These are phyloP conservation scores for Ceratocystis cubensis DNA, from an alignment of 2,329 filamentous ascomycete genomes.

Conservation along the genomic window DNA sequence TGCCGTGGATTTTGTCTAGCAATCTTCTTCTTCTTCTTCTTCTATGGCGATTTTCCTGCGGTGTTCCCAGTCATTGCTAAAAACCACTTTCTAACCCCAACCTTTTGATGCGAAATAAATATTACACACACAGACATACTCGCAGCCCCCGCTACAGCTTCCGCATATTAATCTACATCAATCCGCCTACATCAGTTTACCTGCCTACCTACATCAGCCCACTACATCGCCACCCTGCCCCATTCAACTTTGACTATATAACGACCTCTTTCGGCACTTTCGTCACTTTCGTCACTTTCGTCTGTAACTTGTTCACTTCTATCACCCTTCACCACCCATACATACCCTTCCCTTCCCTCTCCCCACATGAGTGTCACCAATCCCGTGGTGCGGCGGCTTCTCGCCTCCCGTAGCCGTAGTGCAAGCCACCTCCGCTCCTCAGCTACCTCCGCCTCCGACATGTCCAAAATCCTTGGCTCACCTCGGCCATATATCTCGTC, in stretches of 20 bases:
- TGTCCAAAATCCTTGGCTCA: slow-evolving; percentile 15
- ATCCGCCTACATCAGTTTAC: too few relatives aligned
- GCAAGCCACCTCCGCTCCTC: slow-evolving; percentile 4
- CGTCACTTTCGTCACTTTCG: background rate
- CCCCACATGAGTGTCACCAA: slow-evolving; percentile 14
- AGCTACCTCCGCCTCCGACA: slow-evolving; percentile 12
- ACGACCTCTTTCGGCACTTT: background rate
- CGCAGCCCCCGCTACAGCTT: too few relatives aligned
- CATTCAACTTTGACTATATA: too few relatives aligned
- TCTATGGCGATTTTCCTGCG: background rate
- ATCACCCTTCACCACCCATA: slow-evolving; percentile 3
- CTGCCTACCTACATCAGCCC: too few relatives aligned
- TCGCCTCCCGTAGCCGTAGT: slow-evolving; percentile 16
- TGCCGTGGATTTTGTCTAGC: background rate
- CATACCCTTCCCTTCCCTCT: background rate
- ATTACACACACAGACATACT: too few relatives aligned
- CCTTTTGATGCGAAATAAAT: too few relatives aligned
- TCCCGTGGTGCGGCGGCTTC: slow-evolving; percentile 20
- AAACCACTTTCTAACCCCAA: too few relatives aligned
- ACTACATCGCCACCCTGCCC: too few relatives aligned
- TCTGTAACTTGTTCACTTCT: background rate
- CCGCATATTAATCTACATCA: too few relatives aligned
- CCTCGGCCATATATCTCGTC: slow-evolving; percentile 15
- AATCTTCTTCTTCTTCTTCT: background rate
- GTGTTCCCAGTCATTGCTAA: too few relatives aligned